Evolutionary conservation across 2,329 filamentous ascomycete genomes (phyloP), one percentile per base, ranked within the genome.

Genomic region (Basipetospora sp.): DNA sequence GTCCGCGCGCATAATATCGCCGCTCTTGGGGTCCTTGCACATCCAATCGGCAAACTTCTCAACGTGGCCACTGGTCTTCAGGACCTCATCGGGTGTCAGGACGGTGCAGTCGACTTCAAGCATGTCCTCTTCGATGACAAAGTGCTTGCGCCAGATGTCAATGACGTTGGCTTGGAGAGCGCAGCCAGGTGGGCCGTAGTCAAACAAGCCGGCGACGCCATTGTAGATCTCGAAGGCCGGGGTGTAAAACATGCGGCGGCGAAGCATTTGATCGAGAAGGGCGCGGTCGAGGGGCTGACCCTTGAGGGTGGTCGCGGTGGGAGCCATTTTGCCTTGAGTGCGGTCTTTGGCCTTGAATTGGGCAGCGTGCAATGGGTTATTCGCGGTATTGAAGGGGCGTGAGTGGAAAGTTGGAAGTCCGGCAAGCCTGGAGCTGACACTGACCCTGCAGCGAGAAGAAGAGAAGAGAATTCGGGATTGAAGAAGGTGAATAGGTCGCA

Each of bases 11-110:
- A 98, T 77, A 53, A 94, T 94, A 59, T 98, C 90, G 55, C 90
- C 90, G 51, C 80, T 94, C 71, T 93, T 92, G 45, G 88, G 85
- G 59, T 98, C 90, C 62, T 93, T 94, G 77, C 84, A 94, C 87
- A 96, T 94, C 84, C 83, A 96, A 59, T 96, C 88, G 60, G 85
- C 82, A 54, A 96, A 96, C 62, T 93, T 93, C 60, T 94, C 88
- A 47, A 96, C 90, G 63, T 98, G 90, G 45, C 90, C 90, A 57
- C 77, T 83, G 38, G 88, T 94, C 71, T 96, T 93, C 53, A 98
- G 74, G 27, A 98, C 84, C 34, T 90, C 82, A 52, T 90, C 77
- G 25, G 90, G 90, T 29, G 90, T 98, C 53, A 98, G 62, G 62
- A 88, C 90, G 28, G 83, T 90, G 64, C 85, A 93, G 64, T 94